A percentile compares a stretch with the other conserved stretches of the same genome.
These are phyloP conservation scores for Thalassiosira oceanica DNA, from an alignment of 352 stramenopile genomes.

Conservation along the genomic window DNA sequence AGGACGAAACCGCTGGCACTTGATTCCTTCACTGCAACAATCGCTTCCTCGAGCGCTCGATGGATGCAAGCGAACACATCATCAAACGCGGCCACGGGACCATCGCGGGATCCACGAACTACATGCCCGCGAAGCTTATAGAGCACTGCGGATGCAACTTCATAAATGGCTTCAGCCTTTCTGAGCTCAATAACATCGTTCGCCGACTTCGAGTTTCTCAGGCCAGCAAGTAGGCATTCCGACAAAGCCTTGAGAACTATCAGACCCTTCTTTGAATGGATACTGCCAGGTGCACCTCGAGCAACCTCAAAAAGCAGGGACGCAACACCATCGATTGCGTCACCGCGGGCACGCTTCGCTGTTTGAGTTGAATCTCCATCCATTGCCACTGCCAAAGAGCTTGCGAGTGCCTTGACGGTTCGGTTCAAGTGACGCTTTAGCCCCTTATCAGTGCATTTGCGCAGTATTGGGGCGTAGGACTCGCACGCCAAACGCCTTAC, in stretches of 20 bases:
- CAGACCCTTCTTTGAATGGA: constrained; percentile 71
- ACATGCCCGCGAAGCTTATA: constrained; percentile 57
- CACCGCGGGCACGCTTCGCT: constrained; percentile 49
- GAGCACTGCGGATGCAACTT: constrained; percentile 56
- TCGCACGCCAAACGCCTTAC: constrained; percentile 74
- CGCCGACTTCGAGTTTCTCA: background rate
- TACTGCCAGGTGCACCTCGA: constrained; percentile 54
- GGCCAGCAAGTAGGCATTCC: constrained; percentile 42
- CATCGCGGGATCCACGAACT: constrained; percentile 11
- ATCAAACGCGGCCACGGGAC: constrained; percentile 23
- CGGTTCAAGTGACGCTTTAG: constrained; percentile 66
- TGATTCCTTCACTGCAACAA: constrained; percentile 23
- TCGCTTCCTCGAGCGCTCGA: constrained; percentile 21
- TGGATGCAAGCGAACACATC: constrained; percentile 48
- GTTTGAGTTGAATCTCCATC: constrained; percentile 12
- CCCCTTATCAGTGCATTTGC: constrained; percentile 63
- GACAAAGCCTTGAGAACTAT: constrained; percentile 57
- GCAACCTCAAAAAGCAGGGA: constrained; percentile 70
- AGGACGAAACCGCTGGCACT: constrained; percentile 5
- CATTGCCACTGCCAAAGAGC: constrained; percentile 27
- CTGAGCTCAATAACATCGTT: constrained; percentile 12
- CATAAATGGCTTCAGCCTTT: constrained; percentile 42
- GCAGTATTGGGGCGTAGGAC: constrained; percentile 71
- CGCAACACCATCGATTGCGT: constrained; percentile 80
- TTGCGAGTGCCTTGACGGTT: constrained; percentile 65